Base-by-base conservation (phyloP, 306 rosid genomes). In the Prinsepia uniflora region DNA sequence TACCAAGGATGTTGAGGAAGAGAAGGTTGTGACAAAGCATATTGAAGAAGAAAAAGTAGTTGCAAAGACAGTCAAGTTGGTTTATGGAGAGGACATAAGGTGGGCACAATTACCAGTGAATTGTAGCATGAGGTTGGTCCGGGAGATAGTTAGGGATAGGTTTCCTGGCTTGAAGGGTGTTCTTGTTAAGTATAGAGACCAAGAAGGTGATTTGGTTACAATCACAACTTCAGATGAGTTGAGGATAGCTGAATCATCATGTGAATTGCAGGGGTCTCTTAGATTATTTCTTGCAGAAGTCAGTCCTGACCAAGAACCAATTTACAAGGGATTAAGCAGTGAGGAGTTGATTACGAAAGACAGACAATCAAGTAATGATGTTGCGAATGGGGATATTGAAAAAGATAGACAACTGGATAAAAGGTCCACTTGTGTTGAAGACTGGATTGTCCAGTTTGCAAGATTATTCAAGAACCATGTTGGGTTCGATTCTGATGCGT, bases 361-460 rank as follows among this genome's bases (percentile, higher is more conserved):
- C 47, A 65, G 42, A 47, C 75, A 63, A 67, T 45, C 18, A 44
- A 70, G 71, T 71, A 56, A 18, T 48, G 75, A 45, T 67, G 34
- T 72, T 41, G 79, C 72, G 80, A 82, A 85, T 77, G 87, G 81
- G 66, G 84, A 45, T 75, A 58, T 12, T 10, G 82, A 75, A 72
- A 82, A 80, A 43, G 84, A 70, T 9, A 59, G 42, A 53, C 81
- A 73, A 43, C 73, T n/a, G 12, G 71, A 58, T 36, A 82, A 78
- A 3, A 78, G 42, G 70, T 24, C 24, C 69, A 80, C 79, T 68
- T 76, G 75, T 49, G 73, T 88, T 41, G 96, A 93, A 86, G 96
- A 93, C 41, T 93, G 98, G 98, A 88, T 93, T 75, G 72, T 93
- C 34, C 98, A 90, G 78, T 93, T 93, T 80, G 98, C 98, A 5